These are phyloP conservation scores for Beauveria medogensis DNA, from an alignment of 2,329 filamentous ascomycete genomes.

Conservation along the genomic window DNA sequence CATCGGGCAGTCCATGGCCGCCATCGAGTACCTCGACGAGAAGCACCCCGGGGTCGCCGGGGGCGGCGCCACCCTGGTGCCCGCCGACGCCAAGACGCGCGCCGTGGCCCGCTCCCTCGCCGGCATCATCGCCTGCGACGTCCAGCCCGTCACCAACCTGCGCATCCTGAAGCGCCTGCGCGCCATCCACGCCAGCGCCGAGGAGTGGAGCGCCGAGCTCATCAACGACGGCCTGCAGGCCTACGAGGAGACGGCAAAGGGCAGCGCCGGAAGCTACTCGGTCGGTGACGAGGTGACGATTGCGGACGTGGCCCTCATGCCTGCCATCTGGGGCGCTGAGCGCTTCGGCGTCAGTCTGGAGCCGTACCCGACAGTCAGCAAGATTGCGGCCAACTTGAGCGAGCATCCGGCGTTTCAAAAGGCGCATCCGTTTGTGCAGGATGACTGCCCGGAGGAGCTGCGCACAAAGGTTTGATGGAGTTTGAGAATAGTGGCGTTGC, in stretches of 20 bases:
- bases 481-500: background rate
- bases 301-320: slow-evolving; percentile 51
- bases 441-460: slow-evolving; percentile 34
- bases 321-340: slow-evolving; percentile 50
- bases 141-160: slow-evolving; percentile 53
- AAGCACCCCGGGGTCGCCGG: slow-evolving; percentile 27
- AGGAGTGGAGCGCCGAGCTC: slow-evolving; percentile 42
- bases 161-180: slow-evolving; percentile 42
- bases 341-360: slow-evolving; percentile 45
- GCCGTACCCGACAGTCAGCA: slow-evolving; percentile 37
- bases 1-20: slow-evolving; percentile 51
- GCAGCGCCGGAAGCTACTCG: slow-evolving; percentile 41
- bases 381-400: slow-evolving; percentile 38
- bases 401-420: slow-evolving; percentile 40
- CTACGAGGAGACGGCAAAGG: slow-evolving; percentile 39
- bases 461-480: slow-evolving; percentile 8
- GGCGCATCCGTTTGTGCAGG: slow-evolving; percentile 46
- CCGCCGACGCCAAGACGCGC: slow-evolving; percentile 34
- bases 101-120: slow-evolving; percentile 46
- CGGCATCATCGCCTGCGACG: slow-evolving; percentile 46
- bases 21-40: slow-evolving; percentile 56
- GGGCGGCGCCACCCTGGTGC: slow-evolving; percentile 30
- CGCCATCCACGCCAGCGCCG: slow-evolving; percentile 32
- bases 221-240: slow-evolving; percentile 46
- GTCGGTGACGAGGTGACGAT: slow-evolving; percentile 47